phyloP scores from a whole-genome alignment of 192 early-diverging fungal genomes.

The Linnemannia zychae region DNA sequence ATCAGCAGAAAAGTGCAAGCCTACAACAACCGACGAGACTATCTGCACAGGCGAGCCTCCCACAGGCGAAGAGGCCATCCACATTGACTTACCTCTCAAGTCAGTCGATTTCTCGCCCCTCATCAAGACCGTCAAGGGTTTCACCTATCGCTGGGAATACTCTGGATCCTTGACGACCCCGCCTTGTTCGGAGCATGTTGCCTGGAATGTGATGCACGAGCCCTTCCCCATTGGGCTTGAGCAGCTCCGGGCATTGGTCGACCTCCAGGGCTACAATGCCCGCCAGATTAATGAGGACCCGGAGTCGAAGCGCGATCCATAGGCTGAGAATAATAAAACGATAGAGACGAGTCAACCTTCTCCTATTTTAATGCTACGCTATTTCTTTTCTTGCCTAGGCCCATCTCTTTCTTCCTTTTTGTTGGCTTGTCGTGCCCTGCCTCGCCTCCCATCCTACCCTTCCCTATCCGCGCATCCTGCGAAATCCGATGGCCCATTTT shows the following conservation, averaged over 20 bases:
- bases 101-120: background rate
- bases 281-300: constrained; percentile 28
- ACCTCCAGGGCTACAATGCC: constrained; percentile 59
- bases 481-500: background rate
- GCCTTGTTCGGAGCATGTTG: constrained; percentile 70
- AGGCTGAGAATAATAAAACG: background rate
- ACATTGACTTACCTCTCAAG: background rate
- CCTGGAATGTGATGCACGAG: constrained; percentile 56
- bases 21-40: background rate
- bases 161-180: constrained; percentile 70
- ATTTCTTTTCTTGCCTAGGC: background rate
- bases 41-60: background rate
- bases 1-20: background rate
- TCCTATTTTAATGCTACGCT: background rate
- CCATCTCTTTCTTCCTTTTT: background rate
- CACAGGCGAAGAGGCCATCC: background rate
- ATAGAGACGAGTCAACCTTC: too few relatives aligned
- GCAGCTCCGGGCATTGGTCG: constrained; percentile 38
- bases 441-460: background rate
- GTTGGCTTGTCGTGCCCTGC: background rate
- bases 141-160: constrained; percentile 45
- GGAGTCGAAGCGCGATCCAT: background rate
- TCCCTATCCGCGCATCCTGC: background rate
- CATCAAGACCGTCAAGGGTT: background rate
- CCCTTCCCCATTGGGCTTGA: constrained; percentile 35